phyloP scores from a whole-genome alignment of 768 basidiomycete genomes.

The Tulasnella sp. region DNA sequence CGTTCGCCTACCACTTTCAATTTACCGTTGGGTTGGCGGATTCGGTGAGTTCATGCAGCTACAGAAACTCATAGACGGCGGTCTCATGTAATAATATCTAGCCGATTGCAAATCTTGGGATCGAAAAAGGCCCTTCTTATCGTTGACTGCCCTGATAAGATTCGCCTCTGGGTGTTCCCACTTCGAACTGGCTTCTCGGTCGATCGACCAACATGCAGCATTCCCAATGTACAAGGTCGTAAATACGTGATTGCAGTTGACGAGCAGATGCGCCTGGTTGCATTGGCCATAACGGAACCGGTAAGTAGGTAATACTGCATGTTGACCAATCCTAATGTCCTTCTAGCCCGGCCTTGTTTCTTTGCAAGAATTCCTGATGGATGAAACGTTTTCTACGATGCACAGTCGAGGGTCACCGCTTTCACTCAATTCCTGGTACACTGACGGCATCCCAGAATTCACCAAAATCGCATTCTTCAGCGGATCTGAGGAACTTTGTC shows the following conservation, averaged over 20 bases:
- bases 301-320: background rate
- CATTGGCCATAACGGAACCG: constrained; percentile 26
- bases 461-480: constrained; percentile 45
- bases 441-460: constrained; percentile 35
- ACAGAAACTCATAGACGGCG: background rate
- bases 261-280: constrained; percentile 50
- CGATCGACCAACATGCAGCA: background rate
- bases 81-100: background rate
- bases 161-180: constrained; percentile 13
- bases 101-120: background rate
- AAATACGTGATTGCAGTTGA: constrained; percentile 50
- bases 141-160: constrained; percentile 4
- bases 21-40: background rate
- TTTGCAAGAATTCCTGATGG: constrained; percentile 41
- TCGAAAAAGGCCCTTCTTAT: background rate
- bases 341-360: background rate
- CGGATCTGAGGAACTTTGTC: constrained; percentile 52
- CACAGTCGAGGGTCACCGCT: constrained; percentile 45
- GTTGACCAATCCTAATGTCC: background rate
- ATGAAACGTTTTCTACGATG: constrained; percentile 43
- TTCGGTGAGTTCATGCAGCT: background rate
- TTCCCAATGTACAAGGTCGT: constrained; percentile 39
- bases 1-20: background rate
- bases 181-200: background rate
- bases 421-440: constrained; percentile 48